Evolutionary conservation across 1,284 basidiomycete species (phyloP).

Genomic region (Malassezia sp.): DNA sequence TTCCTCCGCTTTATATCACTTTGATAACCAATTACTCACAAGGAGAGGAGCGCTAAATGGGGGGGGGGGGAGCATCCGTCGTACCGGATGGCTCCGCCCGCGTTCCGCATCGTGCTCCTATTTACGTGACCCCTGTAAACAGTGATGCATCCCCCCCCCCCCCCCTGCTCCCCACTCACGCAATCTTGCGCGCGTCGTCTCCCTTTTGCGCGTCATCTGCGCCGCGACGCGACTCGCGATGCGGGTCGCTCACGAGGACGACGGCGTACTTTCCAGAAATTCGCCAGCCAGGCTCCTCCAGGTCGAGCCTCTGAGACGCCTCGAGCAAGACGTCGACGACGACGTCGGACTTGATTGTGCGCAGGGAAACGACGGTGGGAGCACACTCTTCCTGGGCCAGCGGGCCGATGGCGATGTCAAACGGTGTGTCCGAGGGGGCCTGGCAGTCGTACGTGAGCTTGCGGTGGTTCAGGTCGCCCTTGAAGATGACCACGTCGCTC

Average conservation of each 20-base stretch:
- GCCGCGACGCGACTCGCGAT: too few relatives aligned
- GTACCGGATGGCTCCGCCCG: too few relatives aligned
- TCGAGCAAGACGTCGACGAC: conserved; percentile 65
- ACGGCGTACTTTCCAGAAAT: conserved; percentile 64
- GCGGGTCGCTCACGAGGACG: conserved; percentile 27
- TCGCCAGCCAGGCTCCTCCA: conserved; percentile 63
- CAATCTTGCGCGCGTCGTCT: background rate
- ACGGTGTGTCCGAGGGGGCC: conserved; percentile 78
- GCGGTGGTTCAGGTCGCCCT: conserved; percentile 81
- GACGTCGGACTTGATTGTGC: conserved; percentile 52
- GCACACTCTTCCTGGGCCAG: conserved; percentile 80
- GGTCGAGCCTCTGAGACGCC: conserved; percentile 59
- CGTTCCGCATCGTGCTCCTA: too few relatives aligned
- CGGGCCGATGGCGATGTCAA: conserved; percentile 81
- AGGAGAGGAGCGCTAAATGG: too few relatives aligned
- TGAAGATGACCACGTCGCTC: conserved; percentile 88
- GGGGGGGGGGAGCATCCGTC: too few relatives aligned
- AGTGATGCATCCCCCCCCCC: background rate
- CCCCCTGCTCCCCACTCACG: conserved; percentile 17
- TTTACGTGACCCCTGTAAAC: too few relatives aligned
- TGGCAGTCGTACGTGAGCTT: conserved; percentile 54
- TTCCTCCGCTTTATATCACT: too few relatives aligned
- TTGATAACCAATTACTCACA: too few relatives aligned
- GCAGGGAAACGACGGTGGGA: conserved; percentile 56
- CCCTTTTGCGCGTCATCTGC: background rate